These are phyloP conservation scores for Monosporascus sp. DNA, from an alignment of 2,329 filamentous ascomycete genomes.

Conservation along the genomic window DNA sequence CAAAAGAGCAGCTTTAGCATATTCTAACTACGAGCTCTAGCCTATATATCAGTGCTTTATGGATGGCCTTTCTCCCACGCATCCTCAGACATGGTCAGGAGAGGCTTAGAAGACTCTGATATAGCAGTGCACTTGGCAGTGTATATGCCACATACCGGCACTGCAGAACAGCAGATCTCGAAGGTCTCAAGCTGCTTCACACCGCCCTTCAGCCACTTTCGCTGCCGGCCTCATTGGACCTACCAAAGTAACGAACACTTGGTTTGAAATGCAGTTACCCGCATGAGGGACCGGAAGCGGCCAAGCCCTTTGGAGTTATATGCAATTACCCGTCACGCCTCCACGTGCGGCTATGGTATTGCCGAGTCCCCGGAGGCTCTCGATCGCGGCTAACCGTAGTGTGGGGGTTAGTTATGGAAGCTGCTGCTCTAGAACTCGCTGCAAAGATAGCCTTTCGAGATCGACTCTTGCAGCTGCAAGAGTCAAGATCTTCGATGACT, in stretches of 20 bases:
- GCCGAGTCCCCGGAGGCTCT: not conserved
- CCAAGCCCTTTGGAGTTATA: not conserved
- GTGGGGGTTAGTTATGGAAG: not conserved
- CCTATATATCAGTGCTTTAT: not conserved
- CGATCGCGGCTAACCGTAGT: not conserved
- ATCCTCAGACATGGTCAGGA: not conserved
- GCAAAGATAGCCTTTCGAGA: not conserved
- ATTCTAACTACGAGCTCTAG: not conserved
- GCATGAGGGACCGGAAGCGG: not conserved
- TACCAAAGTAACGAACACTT: not conserved
- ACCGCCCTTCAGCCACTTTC: not conserved
- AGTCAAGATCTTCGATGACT: not conserved
- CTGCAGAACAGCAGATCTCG: not conserved
- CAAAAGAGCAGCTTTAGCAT: not conserved
- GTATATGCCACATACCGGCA: not conserved
- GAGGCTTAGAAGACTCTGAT: not conserved
- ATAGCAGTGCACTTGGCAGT: not conserved
- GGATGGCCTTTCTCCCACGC: not conserved
- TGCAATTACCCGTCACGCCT: not conserved
- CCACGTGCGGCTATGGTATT: not conserved
- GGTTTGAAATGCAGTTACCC: not conserved
- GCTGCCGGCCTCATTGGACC: not conserved
- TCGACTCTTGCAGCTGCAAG: not conserved
- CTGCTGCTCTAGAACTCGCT: not conserved
- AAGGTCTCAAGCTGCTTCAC: not conserved